Base-by-base conservation (phyloP, 805 yeast species). In the Saturnispora serradocipensis region DNA sequence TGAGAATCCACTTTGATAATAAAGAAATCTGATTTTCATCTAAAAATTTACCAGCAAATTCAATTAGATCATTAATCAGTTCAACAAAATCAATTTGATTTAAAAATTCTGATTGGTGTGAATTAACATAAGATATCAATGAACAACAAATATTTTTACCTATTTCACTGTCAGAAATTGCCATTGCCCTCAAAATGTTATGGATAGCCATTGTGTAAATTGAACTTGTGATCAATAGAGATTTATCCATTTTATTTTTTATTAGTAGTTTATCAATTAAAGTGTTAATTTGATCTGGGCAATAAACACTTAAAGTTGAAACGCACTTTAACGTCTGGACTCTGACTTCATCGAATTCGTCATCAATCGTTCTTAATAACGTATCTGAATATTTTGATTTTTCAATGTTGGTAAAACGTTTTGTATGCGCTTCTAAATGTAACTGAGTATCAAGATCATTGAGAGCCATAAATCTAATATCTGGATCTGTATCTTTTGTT, bases 391-490 rank as follows among this genome's bases (percentile, higher is more conserved):
- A 65, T 5, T 60, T 58, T 5, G 46, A 43, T 74, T 69, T 34
- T 65, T 66, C 49, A 73, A 67, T 42, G 60, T 16, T 72, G 64
- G 45, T 71, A 68, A 30, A 36, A 39, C 25, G 35, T 2, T 46
- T 71, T 62, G 59, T 79, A 67, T 61, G 48, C 58, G 67, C 53
- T 71, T 65, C 53, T 62, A 59, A 53, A 54, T 53, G 51, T 55
- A 66, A 52, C 48, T 62, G 67, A 60, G 76, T 76, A 58, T 76
- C 78, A 59, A 86, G 72, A 61, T 88, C 96, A 58, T 78, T 84
- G 51, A 88, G 69, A 2, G 90, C 95, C 96, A 88, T 88, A 68
- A 81, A 88, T 63, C 96, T 71, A 57, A 85, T 69, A 62, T 88
- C 96, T 3, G 93, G 85, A 59, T 88, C 96, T 3, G 82, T 82